Evolutionary conservation across 2,329 filamentous ascomycete genomes (phyloP).

Genomic region (Dactylellina leptospora): DNA sequence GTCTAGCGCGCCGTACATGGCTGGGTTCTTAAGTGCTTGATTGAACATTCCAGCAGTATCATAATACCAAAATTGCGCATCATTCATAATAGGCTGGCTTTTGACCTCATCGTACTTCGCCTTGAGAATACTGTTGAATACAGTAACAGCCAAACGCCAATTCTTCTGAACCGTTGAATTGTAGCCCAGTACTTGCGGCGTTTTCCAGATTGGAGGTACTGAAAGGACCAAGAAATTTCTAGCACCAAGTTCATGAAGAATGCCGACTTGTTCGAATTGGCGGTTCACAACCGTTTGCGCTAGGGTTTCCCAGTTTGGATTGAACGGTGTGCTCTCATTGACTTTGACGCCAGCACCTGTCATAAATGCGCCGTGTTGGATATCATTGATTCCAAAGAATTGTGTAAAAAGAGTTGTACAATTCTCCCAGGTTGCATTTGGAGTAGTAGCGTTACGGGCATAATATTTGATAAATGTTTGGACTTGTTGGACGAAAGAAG

Average conservation of each 20-base stretch:
- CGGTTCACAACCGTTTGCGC: constrained; percentile 4
- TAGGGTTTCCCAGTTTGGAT: not conserved
- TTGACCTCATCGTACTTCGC: not conserved
- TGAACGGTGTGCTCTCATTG: constrained; percentile 6
- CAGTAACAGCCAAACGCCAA: not conserved
- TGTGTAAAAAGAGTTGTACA: constrained; percentile 11
- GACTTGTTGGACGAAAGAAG: constrained; percentile 6
- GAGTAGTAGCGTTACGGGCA: constrained; percentile 2
- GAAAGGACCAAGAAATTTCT: constrained; percentile 2
- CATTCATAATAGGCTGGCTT: not conserved
- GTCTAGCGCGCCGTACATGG: not conserved
- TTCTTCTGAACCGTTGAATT: constrained; percentile 6
- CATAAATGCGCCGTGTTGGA: constrained; percentile 8
- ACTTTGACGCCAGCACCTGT: not conserved
- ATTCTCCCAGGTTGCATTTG: constrained; percentile 3
- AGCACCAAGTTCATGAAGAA: constrained; percentile 1
- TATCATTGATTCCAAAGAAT: constrained; percentile 13
- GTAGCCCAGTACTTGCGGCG: not conserved
- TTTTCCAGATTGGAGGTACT: constrained; percentile 3
- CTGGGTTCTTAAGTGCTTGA: not conserved
- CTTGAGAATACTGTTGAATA: not conserved
- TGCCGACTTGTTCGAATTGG: constrained; percentile 1
- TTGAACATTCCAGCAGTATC: constrained; percentile 8
- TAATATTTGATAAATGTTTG: constrained; percentile 7
- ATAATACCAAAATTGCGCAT: constrained; percentile 9